Percentiles rank a stretch among this genome's conserved stretches.
phyloP scores from a whole-genome alignment of 1,139 yeast genomes.

The Arxiozyma telluris region DNA sequence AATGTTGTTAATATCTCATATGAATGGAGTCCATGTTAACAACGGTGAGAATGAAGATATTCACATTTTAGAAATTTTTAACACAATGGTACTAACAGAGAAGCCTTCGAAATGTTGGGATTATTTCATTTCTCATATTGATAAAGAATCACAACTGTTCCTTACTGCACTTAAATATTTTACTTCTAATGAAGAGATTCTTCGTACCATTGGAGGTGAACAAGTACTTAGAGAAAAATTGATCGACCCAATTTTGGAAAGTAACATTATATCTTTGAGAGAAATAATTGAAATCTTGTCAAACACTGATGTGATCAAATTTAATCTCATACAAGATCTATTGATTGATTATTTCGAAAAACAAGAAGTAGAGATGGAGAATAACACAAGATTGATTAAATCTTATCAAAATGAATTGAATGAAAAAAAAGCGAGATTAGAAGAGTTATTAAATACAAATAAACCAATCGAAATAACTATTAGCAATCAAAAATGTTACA shows the following conservation, averaged over 20 bases:
- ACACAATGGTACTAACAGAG: constrained; percentile 50
- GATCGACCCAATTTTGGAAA: constrained; percentile 44
- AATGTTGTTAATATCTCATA: constrained; percentile 56
- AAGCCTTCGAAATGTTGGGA: constrained; percentile 51
- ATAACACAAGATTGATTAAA: constrained; percentile 56
- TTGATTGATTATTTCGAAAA: constrained; percentile 52
- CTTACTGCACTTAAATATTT: constrained; percentile 57
- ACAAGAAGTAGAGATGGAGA: constrained; percentile 58
- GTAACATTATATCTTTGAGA: constrained; percentile 57
- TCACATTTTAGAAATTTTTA: constrained; percentile 48
- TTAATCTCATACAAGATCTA: constrained; percentile 66
- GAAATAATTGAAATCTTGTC: constrained; percentile 68
- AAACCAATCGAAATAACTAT: constrained; percentile 47
- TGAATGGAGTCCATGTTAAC: constrained; percentile 41
- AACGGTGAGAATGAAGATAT: constrained; percentile 32
- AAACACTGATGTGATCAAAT: constrained; percentile 53
- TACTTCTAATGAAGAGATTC: constrained; percentile 48
- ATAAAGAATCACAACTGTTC: constrained; percentile 54
- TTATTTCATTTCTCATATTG: constrained; percentile 48
- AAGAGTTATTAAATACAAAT: constrained; percentile 37
- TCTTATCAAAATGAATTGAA: constrained; percentile 64
- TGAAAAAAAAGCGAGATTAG: constrained; percentile 44
- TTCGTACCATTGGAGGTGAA: constrained; percentile 45
- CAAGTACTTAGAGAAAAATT: constrained; percentile 40
- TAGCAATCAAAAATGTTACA: constrained; percentile 61